Conservation (phyloP, 345 rosid species). For the Populus euphratica region DNA sequence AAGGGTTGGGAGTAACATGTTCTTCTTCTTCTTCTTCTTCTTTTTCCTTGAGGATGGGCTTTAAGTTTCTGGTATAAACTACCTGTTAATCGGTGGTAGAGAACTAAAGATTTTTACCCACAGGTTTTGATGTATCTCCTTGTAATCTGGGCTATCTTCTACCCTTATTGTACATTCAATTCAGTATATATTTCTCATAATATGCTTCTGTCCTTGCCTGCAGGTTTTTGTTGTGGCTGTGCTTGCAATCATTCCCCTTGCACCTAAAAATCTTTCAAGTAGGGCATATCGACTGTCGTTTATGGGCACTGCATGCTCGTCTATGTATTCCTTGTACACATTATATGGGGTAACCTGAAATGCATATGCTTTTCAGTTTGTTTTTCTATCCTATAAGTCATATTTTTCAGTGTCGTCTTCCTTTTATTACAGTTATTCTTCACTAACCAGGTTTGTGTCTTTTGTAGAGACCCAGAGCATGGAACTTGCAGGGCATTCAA, state of each 20-base stretch:
- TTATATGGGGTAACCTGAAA: constrained; percentile 67
- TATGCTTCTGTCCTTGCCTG: constrained; percentile 19
- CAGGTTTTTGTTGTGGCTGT: constrained; percentile 87
- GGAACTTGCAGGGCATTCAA: constrained; percentile 89
- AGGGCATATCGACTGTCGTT: constrained; percentile 88
- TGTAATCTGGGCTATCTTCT: not conserved
- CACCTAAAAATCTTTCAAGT: constrained; percentile 65
- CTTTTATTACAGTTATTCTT: constrained; percentile 15
- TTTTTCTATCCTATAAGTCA: not conserved
- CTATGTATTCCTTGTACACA: constrained; percentile 79
- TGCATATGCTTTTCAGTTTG: not conserved
- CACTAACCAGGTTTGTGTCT: constrained; percentile 14
- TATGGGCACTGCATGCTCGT: constrained; percentile 88
- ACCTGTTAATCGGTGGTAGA: not conserved
- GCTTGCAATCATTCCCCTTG: constrained; percentile 79
- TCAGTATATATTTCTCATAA: constrained; percentile 4
- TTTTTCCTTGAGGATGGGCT: not conserved
- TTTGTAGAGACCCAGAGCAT: constrained; percentile 78
- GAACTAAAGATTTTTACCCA: not conserved
- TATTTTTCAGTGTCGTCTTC: constrained; percentile 5
- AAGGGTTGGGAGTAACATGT: not conserved
- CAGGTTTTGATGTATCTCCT: not conserved
- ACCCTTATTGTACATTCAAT: not conserved
- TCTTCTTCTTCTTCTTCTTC: not conserved
- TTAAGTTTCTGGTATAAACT: not conserved